A percentile compares a stretch with the other conserved stretches of the same genome.
These are phyloP conservation scores for Dissophora globulifera DNA, from an alignment of 192 early-diverging fungal genomes.

Conservation along the genomic window DNA sequence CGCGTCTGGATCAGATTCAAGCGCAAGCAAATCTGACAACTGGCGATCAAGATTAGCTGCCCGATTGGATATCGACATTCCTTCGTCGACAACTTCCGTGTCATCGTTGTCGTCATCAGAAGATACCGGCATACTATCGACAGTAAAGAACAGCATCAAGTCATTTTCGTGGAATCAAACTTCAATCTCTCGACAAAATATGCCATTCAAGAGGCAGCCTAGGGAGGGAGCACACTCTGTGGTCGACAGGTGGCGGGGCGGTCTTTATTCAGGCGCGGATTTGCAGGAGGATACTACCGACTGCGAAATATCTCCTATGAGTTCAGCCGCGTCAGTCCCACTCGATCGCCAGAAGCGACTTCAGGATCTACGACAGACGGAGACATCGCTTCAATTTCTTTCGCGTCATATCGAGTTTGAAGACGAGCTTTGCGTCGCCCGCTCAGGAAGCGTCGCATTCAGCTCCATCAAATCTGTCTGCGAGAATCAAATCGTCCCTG, in stretches of 20 bases:
- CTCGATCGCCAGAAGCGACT: constrained; percentile 1
- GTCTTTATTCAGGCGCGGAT: too few species aligned
- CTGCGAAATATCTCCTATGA: too few species aligned
- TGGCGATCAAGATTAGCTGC: background rate
- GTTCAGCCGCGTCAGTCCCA: background rate
- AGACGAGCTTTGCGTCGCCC: constrained; percentile 24
- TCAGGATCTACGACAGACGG: background rate
- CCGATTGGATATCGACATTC: background rate
- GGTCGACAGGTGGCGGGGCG: too few species aligned
- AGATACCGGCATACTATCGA: background rate
- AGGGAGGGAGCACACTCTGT: too few species aligned
- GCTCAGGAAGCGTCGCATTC: constrained; percentile 18
- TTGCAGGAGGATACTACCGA: too few species aligned
- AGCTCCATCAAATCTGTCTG: constrained; percentile 6
- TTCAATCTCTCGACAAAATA: background rate
- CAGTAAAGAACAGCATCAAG: constrained; percentile 1
- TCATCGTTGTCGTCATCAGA: constrained; percentile 1
- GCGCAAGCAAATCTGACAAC: background rate
- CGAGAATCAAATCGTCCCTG: constrained; percentile 13
- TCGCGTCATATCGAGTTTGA: constrained; percentile 27
- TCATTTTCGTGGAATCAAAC: background rate
- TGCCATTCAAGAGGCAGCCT: too few species aligned
- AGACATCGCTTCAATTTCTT: constrained; percentile 26
- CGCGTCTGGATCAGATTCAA: background rate
- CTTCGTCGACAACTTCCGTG: background rate